Evolutionary conservation across 768 basidiomycete species (phyloP).

Genomic region (Mrakia frigida): DNA sequence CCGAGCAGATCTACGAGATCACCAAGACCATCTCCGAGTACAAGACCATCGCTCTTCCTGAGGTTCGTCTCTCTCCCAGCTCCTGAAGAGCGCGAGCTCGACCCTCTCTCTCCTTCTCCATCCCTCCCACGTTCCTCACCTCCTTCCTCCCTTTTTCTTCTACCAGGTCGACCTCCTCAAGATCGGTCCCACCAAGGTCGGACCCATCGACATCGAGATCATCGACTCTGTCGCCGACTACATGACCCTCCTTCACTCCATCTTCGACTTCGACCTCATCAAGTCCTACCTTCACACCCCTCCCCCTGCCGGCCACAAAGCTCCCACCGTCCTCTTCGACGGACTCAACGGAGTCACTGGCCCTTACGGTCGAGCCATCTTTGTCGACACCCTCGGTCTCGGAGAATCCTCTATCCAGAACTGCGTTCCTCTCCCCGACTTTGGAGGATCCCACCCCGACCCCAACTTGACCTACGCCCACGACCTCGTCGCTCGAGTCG

Average conservation of each 20-base stretch:
- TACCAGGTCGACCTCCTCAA: constrained; percentile 73
- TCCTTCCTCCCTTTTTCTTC: not conserved
- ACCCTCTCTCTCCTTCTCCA: not conserved
- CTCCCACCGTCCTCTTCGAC: constrained; percentile 77
- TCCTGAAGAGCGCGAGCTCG: constrained; percentile 3
- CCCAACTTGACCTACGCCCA: constrained; percentile 98
- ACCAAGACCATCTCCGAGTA: constrained; percentile 81
- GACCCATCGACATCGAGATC: constrained; percentile 76
- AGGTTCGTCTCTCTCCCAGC: constrained; percentile 54
- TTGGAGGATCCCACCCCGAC: constrained; percentile 96
- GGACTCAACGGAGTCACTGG: constrained; percentile 95
- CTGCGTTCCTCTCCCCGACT: constrained; percentile 84
- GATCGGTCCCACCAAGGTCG: constrained; percentile 71
- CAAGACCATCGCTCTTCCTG: constrained; percentile 70
- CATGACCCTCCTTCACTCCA: constrained; percentile 68
- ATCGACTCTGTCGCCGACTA: constrained; percentile 95
- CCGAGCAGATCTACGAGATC: constrained; percentile 88
- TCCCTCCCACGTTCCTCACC: not conserved
- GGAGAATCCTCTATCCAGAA: constrained; percentile 79
- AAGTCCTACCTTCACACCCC: constrained; percentile 72
- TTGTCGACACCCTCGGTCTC: constrained; percentile 76
- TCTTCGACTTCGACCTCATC: constrained; percentile 94
- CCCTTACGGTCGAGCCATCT: constrained; percentile 84
- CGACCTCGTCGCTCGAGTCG: constrained; percentile 84
- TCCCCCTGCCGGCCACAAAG: constrained; percentile 52